Evolutionary conservation across 2,329 filamentous ascomycete species (phyloP).

Genomic region (Ilyonectria mors-panacis): DNA sequence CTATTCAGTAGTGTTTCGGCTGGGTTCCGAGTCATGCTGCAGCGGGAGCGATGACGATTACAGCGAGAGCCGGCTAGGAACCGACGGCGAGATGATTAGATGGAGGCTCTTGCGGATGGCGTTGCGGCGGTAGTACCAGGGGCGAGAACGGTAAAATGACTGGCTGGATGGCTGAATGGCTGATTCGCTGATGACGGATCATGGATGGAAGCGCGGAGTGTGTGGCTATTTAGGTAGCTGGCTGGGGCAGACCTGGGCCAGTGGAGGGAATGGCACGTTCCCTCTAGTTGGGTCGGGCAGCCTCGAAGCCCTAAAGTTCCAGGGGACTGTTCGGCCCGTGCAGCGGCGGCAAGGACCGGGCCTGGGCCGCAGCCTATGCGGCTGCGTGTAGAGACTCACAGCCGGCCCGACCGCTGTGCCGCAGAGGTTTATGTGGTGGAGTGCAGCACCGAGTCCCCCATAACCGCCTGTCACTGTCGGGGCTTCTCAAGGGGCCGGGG

Average conservation of each 20-base stretch:
- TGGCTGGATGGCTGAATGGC: background rate
- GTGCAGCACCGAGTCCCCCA: background rate
- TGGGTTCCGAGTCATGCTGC: conserved; percentile 11
- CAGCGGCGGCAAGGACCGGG: background rate
- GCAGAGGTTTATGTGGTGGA: background rate
- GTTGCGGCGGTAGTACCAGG: background rate
- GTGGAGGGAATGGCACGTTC: conserved; percentile 8
- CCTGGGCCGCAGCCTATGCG: background rate
- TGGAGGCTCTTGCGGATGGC: conserved; percentile 1
- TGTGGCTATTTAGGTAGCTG: background rate
- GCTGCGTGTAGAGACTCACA: background rate
- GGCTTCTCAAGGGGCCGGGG: background rate
- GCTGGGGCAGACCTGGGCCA: background rate
- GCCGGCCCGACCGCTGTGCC: background rate
- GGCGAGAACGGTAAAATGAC: background rate
- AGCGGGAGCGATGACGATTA: background rate
- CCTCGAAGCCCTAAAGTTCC: background rate
- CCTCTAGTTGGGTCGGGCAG: conserved; percentile 1
- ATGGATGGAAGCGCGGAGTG: background rate
- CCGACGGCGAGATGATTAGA: background rate
- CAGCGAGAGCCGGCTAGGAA: background rate
- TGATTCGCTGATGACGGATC: background rate
- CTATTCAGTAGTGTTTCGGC: background rate
- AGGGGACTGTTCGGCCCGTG: conserved; percentile 4
- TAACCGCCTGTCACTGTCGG: background rate